These are phyloP conservation scores for Sclerotinia sclerotiorum DNA, from an alignment of 2,329 filamentous ascomycete genomes.

Conservation along the genomic window DNA sequence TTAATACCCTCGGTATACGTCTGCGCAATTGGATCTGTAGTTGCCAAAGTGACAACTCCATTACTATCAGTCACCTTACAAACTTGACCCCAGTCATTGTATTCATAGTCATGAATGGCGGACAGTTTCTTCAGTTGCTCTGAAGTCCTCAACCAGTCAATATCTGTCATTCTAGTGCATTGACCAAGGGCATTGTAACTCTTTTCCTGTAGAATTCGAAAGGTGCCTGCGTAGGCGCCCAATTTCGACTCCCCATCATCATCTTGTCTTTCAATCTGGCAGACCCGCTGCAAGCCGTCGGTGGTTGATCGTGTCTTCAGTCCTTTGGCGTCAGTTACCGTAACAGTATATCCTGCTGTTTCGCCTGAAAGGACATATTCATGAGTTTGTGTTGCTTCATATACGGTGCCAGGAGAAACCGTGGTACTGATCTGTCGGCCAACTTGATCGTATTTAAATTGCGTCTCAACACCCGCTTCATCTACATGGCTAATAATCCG, in stretches of 20 bases:
- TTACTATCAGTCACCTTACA: background rate
- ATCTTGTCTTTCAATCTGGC: background rate
- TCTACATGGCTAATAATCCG: conserved; percentile 1
- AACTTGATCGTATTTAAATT: background rate
- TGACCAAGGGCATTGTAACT: background rate
- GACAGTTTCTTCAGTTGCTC: background rate
- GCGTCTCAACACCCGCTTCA: background rate
- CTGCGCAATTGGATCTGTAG: background rate
- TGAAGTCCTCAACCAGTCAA: background rate
- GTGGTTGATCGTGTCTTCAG: background rate
- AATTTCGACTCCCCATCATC: background rate
- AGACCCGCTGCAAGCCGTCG: background rate
- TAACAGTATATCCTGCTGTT: background rate
- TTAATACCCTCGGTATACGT: background rate
- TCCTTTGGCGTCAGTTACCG: background rate
- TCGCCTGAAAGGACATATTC: background rate
- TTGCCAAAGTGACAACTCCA: background rate
- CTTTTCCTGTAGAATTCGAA: background rate
- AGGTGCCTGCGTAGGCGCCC: background rate
- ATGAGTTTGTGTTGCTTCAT: background rate
- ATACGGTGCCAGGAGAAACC: background rate
- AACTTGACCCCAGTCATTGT: background rate
- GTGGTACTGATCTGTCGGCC: background rate
- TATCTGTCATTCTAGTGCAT: conserved; percentile 1
- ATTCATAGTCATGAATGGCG: background rate